phyloP scores from a whole-genome alignment of 305 asterid genomes.

The Rubia tinctorum region DNA sequence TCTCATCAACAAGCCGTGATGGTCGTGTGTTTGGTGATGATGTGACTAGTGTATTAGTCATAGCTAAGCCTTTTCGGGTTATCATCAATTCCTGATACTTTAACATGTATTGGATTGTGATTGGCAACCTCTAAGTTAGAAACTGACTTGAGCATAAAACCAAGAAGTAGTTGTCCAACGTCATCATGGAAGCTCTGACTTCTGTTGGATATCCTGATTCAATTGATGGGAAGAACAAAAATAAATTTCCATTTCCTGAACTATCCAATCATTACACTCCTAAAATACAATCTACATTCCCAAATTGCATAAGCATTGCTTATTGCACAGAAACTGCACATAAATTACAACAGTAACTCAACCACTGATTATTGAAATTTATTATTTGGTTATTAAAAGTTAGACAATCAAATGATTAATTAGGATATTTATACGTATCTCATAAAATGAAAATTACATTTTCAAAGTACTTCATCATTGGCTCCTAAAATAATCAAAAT shows the following conservation, averaged over 20 bases:
- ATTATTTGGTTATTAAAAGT: too few relatives aligned
- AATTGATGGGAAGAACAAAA: constrained; percentile 16
- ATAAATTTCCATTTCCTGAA: too few relatives aligned
- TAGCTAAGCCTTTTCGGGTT: constrained; percentile 75
- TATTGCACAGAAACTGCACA: too few relatives aligned
- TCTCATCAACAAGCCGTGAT: constrained; percentile 71
- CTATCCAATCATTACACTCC: too few relatives aligned
- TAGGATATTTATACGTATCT: too few relatives aligned
- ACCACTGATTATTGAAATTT: constrained; percentile 35
- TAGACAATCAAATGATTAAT: too few relatives aligned
- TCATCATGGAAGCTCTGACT: constrained; percentile 15
- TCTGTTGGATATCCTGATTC: constrained; percentile 44
- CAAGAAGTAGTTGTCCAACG: constrained; percentile 49
- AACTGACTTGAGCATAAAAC: constrained; percentile 58
- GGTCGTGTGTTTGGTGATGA: constrained; percentile 93
- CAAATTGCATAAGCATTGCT: too few relatives aligned
- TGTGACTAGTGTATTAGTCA: constrained; percentile 70
- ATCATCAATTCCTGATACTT: background rate
- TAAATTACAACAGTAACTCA: too few relatives aligned
- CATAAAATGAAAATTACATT: too few relatives aligned
- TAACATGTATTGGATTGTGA: constrained; percentile 45
- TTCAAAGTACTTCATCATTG: too few relatives aligned
- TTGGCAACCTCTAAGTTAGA: constrained; percentile 71
- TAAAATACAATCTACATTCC: too few relatives aligned
- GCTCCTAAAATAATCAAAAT: too few relatives aligned